These are phyloP conservation scores for Coemansia sp. DNA, from an alignment of 192 early-diverging fungal species.

Conservation along the genomic window DNA sequence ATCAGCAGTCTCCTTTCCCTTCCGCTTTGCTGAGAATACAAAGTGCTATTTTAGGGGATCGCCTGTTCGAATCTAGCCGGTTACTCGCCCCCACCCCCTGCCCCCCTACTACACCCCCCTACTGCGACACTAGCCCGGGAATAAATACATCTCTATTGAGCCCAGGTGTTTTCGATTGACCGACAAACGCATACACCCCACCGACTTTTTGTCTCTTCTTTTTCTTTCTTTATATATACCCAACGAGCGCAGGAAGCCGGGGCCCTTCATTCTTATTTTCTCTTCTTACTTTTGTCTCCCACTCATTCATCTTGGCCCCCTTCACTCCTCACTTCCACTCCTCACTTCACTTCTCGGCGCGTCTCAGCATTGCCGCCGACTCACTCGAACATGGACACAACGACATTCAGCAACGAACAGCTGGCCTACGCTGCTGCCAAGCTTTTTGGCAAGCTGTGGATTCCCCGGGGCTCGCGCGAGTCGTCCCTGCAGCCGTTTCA, in stretches of 20 bases:
- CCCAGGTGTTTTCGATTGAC: background rate
- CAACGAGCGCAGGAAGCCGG: constrained; percentile 4
- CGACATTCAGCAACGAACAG: constrained; percentile 43
- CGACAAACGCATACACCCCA: constrained; percentile 1
- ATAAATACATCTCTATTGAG: constrained; percentile 6
- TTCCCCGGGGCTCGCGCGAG: constrained; percentile 29
- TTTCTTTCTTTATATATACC: constrained; percentile 1
- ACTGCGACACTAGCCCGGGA: background rate
- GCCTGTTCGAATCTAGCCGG: constrained; percentile 9
- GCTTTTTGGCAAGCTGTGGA: constrained; percentile 45
- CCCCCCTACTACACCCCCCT: background rate
- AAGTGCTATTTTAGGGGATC: constrained; percentile 33
- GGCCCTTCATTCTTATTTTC: background rate
- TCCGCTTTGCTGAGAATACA: background rate
- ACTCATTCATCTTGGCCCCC: background rate
- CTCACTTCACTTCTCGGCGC: background rate
- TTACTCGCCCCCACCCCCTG: background rate
- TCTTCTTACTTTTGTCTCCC: background rate
- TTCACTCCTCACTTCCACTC: background rate
- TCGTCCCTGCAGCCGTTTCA: constrained; percentile 41
- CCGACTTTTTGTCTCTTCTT: background rate
- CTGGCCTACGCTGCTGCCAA: constrained; percentile 42
- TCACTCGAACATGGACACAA: constrained; percentile 18
- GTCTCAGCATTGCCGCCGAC: background rate
- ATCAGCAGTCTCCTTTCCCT: background rate